Conservation (phyloP, 2,329 filamentous ascomycete species). For the Fusarium nurragi region DNA sequence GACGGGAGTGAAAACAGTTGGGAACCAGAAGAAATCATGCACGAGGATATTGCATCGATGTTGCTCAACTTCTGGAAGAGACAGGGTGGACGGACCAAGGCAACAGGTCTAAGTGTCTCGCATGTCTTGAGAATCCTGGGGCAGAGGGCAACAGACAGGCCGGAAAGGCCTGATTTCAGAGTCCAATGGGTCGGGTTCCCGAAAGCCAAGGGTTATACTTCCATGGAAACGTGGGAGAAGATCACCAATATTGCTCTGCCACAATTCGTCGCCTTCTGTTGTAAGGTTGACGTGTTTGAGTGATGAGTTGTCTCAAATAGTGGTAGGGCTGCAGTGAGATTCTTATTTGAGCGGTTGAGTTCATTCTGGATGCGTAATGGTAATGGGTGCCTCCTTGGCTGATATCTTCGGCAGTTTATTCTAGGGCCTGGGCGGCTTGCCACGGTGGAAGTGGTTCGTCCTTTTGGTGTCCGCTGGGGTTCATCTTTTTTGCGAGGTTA, state of each 20-base stretch:
- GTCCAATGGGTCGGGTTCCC: not conserved
- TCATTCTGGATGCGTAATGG: not conserved
- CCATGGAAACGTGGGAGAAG: not conserved
- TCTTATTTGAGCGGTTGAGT: not conserved
- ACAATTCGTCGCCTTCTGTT: not conserved
- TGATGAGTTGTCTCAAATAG: not conserved
- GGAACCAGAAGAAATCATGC: constrained; percentile 1
- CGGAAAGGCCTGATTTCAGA: not conserved
- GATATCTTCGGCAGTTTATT: not conserved
- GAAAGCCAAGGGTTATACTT: not conserved
- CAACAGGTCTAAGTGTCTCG: not conserved
- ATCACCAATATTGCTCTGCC: not conserved
- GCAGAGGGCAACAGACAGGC: not conserved
- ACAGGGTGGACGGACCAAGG: not conserved
- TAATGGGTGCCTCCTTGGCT: not conserved
- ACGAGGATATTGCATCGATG: not conserved
- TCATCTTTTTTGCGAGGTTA: not conserved
- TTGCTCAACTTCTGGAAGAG: constrained; percentile 3
- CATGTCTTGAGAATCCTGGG: not conserved
- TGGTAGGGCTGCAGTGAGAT: not conserved
- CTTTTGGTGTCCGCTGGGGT: not conserved
- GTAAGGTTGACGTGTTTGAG: not conserved
- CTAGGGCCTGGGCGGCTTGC: not conserved
- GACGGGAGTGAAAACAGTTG: not conserved
- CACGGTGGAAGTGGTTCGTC: constrained; percentile 8